A percentile compares a stretch with the other conserved stretches of the same genome.
These are phyloP conservation scores for Epicoccum nigrum DNA, from an alignment of 2,329 filamentous ascomycete species.

Conservation along the genomic window DNA sequence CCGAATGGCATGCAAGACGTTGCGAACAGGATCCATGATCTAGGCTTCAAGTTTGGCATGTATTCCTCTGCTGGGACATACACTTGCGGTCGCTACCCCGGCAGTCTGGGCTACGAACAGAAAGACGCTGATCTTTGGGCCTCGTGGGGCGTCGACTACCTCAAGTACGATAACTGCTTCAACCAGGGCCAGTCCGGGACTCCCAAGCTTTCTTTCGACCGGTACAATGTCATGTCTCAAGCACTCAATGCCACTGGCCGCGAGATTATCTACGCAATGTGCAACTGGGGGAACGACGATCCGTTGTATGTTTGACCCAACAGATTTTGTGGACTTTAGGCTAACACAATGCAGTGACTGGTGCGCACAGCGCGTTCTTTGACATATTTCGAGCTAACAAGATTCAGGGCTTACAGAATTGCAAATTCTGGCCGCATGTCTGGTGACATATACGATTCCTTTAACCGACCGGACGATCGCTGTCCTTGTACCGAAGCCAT, in stretches of 20 bases:
- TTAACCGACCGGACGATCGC: constrained; percentile 51
- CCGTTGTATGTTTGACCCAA: constrained; percentile 50
- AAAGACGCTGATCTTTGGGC: constrained; percentile 61
- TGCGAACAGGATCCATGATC: constrained; percentile 54
- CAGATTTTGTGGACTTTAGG: no score
- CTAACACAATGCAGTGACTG: no score
- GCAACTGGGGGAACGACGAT: constrained; percentile 60
- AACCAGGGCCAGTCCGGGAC: constrained; percentile 60
- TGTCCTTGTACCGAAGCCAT: constrained; percentile 53
- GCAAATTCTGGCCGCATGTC: constrained; percentile 56
- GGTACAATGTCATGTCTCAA: constrained; percentile 57
- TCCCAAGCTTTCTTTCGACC: constrained; percentile 53
- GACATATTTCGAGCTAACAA: no score
- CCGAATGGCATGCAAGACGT: constrained; percentile 56
- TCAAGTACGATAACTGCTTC: constrained; percentile 63
- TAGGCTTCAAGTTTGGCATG: constrained; percentile 61
- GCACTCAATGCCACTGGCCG: constrained; percentile 55
- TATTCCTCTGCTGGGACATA: constrained; percentile 57
- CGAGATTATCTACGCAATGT: constrained; percentile 55
- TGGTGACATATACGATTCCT: constrained; percentile 56
- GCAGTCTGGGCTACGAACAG: constrained; percentile 57
- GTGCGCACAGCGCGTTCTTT: no score
- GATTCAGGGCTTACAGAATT: constrained; percentile 53
- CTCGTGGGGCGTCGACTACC: constrained; percentile 56
- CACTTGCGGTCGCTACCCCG: constrained; percentile 50